Conservation (phyloP, 169 alveolate species). For the Eimeria mitis region DNA sequence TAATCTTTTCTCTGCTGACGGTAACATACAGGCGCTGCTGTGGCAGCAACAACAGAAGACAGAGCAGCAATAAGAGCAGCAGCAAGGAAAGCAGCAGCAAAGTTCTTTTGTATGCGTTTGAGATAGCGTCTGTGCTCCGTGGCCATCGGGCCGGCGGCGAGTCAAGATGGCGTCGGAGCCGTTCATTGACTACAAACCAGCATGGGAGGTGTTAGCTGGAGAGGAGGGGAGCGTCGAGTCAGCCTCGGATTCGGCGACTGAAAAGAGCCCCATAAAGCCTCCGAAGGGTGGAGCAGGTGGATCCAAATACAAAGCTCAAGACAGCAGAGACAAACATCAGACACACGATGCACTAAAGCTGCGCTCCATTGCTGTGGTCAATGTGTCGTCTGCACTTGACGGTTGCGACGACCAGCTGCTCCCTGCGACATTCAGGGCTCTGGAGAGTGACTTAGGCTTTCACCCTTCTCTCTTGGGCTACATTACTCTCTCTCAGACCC, state of each 20-base stretch:
- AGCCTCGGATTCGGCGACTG: constrained; percentile 72
- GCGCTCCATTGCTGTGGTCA: constrained; percentile 87
- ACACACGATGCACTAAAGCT: constrained; percentile 23
- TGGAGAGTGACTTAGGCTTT: constrained; percentile 92
- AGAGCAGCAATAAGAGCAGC: background rate
- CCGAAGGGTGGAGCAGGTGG: background rate
- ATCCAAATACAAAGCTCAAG: background rate
- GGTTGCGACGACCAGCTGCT: constrained; percentile 94
- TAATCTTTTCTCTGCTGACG: background rate
- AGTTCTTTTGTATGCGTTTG: background rate
- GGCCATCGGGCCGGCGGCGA: constrained; percentile 27
- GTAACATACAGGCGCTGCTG: background rate
- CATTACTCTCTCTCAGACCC: constrained; percentile 91
- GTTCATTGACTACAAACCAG: constrained; percentile 80
- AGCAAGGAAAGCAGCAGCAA: background rate
- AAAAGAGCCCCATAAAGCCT: constrained; percentile 20
- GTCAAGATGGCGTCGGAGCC: constrained; percentile 84
- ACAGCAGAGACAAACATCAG: constrained; percentile 19
- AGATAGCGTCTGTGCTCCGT: background rate
- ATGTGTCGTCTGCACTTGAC: constrained; percentile 93
- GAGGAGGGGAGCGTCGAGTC: constrained; percentile 48
- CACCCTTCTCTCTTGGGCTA: constrained; percentile 90
- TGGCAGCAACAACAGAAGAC: background rate
- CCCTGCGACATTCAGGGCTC: constrained; percentile 94
- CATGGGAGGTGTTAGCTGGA: constrained; percentile 62